Base-by-base conservation (phyloP, 2,329 filamentous ascomycete genomes). In the Scedosporium dehoogii region DNA sequence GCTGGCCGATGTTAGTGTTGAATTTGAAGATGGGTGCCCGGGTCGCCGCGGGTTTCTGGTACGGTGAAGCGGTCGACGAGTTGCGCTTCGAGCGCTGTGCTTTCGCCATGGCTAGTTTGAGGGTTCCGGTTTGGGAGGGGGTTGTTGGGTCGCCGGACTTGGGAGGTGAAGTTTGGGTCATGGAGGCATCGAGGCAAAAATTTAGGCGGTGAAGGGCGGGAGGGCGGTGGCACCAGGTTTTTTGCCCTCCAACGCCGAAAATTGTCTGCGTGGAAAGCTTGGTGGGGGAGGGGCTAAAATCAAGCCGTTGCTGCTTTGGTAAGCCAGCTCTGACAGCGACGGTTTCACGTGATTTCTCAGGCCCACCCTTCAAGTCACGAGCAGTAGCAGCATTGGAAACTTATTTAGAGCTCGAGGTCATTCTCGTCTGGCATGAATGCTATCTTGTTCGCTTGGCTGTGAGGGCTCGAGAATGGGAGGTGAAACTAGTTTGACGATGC, bases 11-110 rank as follows among this genome's bases (percentile, higher is more conserved):
- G 33, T 62, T 58, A 25, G 53, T 62, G 53, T 62, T 62, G 55
- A 62, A 62, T 53, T 62, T 62, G 60, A 62, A 62, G 55, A 90
- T 83, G 1, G 85, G 84, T 2, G 86, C 86, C 75, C 86, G 89
- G 80, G 90, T 88, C 63, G 76, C 78, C 65, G 82, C 76, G 12
- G 89, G 89, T 7, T 88, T 91, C 69, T 85, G 81, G 9, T 83
- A 62, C 38, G 60, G 60, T 12, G 60, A 46, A 18, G 25, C 21
- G 41, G 33, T 16, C 6, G 53, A 4, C 16, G 60, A 53, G 53
- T 62, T 62, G 53, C 60, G 60, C 60, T 62, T 62, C 16, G n/a
- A 14, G 53, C 60, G 53, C 60, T 58, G 53, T 53, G 53, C 60
- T 25, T 62, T 62, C 21, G 38, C 60, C 60, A 62, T 62, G 60